Evolutionary conservation across 495 filamentous ascomycete species (phyloP).

Genomic region (Parachaetomium inaequale): DNA sequence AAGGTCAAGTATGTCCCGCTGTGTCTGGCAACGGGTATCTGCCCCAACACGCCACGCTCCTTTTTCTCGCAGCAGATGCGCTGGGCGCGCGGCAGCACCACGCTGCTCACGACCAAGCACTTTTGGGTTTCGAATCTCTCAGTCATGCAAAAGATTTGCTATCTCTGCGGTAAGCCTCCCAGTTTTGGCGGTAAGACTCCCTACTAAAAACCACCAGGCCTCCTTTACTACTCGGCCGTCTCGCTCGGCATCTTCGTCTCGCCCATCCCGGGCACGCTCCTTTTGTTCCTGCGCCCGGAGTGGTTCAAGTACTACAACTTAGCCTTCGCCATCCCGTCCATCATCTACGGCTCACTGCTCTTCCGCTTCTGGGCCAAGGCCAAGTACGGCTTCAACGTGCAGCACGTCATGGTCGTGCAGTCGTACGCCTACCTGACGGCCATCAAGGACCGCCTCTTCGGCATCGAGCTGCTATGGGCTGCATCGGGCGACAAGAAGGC

Average conservation of each 20-base stretch:
- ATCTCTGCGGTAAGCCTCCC: conserved; percentile 27
- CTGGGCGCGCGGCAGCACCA: conserved; percentile 34
- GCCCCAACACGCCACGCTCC: conserved; percentile 33
- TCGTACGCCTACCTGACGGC: conserved; percentile 35
- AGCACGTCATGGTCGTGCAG: conserved; percentile 37
- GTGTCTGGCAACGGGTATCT: conserved; percentile 23
- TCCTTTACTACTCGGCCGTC: conserved; percentile 36
- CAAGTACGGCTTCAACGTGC: conserved; percentile 35
- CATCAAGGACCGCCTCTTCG: conserved; percentile 35
- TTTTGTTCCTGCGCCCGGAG: conserved; percentile 29
- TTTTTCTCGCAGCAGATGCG: conserved; percentile 39
- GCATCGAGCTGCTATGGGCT: conserved; percentile 35
- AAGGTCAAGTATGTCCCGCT: conserved; percentile 36
- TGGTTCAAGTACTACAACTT: conserved; percentile 39
- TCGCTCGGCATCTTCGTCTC: conserved; percentile 37
- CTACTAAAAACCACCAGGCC: conserved; percentile 17
- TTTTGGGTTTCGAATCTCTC: conserved; percentile 33
- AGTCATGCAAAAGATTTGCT: conserved; percentile 34
- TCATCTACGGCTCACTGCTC: conserved; percentile 31
- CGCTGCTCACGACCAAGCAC: conserved; percentile 31
- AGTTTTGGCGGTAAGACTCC: not conserved
- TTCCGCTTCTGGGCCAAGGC: conserved; percentile 35
- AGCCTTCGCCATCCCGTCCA: conserved; percentile 34
- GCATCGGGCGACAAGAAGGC: conserved; percentile 37
- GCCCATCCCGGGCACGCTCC: conserved; percentile 31